Evolutionary conservation across 31 red algal genomes (phyloP).

Genomic region (Asparagopsis taxiformis): DNA sequence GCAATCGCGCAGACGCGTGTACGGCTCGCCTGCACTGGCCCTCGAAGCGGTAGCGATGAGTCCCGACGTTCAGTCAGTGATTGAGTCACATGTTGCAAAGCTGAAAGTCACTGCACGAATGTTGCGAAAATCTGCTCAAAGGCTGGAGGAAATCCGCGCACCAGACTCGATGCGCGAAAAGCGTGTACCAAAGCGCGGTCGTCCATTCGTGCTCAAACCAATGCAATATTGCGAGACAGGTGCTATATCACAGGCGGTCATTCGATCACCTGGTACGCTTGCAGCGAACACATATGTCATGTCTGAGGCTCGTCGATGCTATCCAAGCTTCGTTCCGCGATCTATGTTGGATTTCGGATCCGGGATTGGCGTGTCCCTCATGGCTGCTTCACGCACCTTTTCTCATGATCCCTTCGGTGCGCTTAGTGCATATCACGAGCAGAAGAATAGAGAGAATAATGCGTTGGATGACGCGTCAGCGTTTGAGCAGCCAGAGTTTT

Average conservation of each 20-base stretch:
- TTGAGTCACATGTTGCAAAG: slow-evolving; percentile 9
- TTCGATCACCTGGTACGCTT: slow-evolving; percentile 35
- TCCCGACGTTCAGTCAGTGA: slow-evolving; percentile 18
- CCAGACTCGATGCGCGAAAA: background rate
- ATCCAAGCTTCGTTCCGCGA: slow-evolving; percentile 14
- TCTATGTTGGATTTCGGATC: slow-evolving; percentile 46
- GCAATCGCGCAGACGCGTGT: too few relatives aligned
- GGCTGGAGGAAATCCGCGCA: background rate
- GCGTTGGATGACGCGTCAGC: too few relatives aligned
- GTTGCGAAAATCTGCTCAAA: slow-evolving; percentile 13
- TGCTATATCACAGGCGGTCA: slow-evolving; percentile 26
- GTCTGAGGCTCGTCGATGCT: slow-evolving; percentile 24
- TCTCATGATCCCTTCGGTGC: too few relatives aligned
- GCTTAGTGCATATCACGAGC: too few relatives aligned
- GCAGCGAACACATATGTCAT: slow-evolving; percentile 42
- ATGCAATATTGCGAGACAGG: slow-evolving; percentile 6
- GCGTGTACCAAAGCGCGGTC: background rate
- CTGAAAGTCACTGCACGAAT: slow-evolving; percentile 5
- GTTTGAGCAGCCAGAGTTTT: too few relatives aligned
- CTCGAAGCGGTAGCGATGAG: too few relatives aligned
- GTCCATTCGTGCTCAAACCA: slow-evolving; percentile 18
- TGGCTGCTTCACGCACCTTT: slow-evolving; percentile 36
- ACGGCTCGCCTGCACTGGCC: too few relatives aligned
- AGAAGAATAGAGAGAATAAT: too few relatives aligned
- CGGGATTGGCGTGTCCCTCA: slow-evolving; percentile 25